Conservation (phyloP, 305 asterid species). For the Fraxinus xanthoxyloides region DNA sequence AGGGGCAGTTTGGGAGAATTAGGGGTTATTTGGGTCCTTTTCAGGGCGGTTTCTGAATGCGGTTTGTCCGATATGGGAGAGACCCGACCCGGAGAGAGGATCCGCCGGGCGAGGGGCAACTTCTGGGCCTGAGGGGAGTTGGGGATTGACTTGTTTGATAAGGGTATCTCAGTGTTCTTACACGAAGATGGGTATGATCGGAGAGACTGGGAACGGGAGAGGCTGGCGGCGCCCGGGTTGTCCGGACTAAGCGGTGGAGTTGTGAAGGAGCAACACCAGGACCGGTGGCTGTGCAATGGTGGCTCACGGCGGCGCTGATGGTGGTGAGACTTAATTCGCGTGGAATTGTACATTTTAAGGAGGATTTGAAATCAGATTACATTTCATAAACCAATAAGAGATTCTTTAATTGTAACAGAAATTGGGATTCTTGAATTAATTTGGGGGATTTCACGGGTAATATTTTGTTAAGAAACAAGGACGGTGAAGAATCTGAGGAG, state of each 20-base stretch:
- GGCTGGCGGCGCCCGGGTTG: conserved; percentile 26
- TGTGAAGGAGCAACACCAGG: conserved; percentile 90
- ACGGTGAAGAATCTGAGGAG: conserved; percentile 6
- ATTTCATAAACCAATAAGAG: background rate
- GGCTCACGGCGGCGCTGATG: conserved; percentile 42
- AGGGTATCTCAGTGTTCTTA: conserved; percentile 43
- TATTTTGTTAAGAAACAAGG: conserved; percentile 4
- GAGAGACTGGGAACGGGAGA: conserved; percentile 33
- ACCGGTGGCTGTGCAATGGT: conserved; percentile 55
- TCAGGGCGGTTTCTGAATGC: conserved; percentile 12
- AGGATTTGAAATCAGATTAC: conserved; percentile 3
- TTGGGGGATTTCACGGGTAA: conserved; percentile 1
- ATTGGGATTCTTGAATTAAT: background rate
- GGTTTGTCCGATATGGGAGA: conserved; percentile 81
- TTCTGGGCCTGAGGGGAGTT: conserved; percentile 56
- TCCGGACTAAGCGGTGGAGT: conserved; percentile 79
- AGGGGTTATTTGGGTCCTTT: conserved; percentile 2
- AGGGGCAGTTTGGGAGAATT: conserved; percentile 25
- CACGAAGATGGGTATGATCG: conserved; percentile 32
- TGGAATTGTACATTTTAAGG: conserved; percentile 33
- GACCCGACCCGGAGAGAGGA: conserved; percentile 96
- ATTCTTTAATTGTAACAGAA: conserved; percentile 11
- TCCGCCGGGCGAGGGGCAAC: conserved; percentile 59
- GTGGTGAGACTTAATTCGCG: conserved; percentile 17
- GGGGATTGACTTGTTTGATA: conserved; percentile 35